These are phyloP conservation scores for Paecilomyces dactylethromorphus DNA, from an alignment of 2,329 filamentous ascomycete species.

Conservation along the genomic window DNA sequence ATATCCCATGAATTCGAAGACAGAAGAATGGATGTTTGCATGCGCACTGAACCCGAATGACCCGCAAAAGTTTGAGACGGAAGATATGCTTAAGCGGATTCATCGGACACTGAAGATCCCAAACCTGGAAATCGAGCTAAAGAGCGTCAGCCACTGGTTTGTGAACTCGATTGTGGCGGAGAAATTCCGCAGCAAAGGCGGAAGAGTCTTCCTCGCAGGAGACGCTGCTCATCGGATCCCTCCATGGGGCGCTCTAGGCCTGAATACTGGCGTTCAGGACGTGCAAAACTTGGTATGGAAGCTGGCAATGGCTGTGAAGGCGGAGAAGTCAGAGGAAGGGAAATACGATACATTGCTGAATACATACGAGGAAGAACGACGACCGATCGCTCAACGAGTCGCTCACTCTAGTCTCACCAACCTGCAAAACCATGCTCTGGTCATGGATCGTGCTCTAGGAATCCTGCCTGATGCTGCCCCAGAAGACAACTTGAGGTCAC, in stretches of 20 bases:
- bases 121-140: conserved; percentile 21
- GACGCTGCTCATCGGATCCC: conserved; percentile 32
- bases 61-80: conserved; percentile 14
- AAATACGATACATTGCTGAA: conserved; percentile 18
- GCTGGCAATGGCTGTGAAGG: conserved; percentile 20
- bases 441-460: conserved; percentile 27
- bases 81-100: conserved; percentile 17
- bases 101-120: conserved; percentile 20
- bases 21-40: conserved; percentile 28
- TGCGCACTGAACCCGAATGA: conserved; percentile 17
- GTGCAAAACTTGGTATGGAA: conserved; percentile 34
- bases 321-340: not conserved
- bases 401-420: conserved; percentile 21
- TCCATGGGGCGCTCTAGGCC: conserved; percentile 29
- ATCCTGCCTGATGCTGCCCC: conserved; percentile 13
- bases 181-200: conserved; percentile 16
- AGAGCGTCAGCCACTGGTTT: conserved; percentile 25
- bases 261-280: conserved; percentile 33
- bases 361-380: conserved; percentile 28
- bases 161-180: conserved; percentile 21
- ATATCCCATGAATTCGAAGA: conserved; percentile 17
- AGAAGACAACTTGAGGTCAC: conserved; percentile 15
- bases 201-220: conserved; percentile 27
- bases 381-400: conserved; percentile 24
- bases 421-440: conserved; percentile 17